Evolutionary conservation across 768 basidiomycete genomes (phyloP), one percentile per base, ranked within the genome.

Genomic region (Leucocoprinus birnbaumii): DNA sequence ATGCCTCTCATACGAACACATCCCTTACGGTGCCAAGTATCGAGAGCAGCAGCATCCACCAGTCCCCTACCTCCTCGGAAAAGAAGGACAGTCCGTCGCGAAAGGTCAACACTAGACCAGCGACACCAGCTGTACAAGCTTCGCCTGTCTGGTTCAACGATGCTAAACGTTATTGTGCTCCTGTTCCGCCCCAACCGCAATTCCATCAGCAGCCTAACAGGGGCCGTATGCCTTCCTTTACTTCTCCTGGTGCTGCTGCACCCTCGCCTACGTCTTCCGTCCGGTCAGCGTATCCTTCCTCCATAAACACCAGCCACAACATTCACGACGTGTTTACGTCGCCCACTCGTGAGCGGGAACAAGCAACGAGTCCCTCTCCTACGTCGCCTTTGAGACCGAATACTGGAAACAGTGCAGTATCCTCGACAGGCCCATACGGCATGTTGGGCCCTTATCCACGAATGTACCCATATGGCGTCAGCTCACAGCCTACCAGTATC

Each of bases 1-100:
- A 78, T 38, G 85, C 84, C 24, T 78, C 56, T 57, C 80, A 14
- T 75, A 77, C 34, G 75, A 74, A 48, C 47, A 75, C 80, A n/a
- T 77, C 80, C 18, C 76, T 73, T 43, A 71, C 79, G 35, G 75
- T 78, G 2, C 76, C 80, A 24, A 77, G 76, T 25, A 58, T 75
- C 19, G 77, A 80, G 40, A 27, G 47, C 35, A 48, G 35, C 19
- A 18, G 35, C 44, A 73, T 72, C 49, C 72, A 74, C 40, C 40
- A 41, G 40, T 43, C 41, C 24, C 37, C 41, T 31, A 21, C 27
- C 13, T 43, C 41, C 31, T 44, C 51, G 27, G 51, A 44, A 22
- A 18, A 19, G 11, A 52, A 34, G 22, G 41, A 34, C n/a, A 31
- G 26, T 9, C 35, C 48, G n/a, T 16, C 31, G 31, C 31, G 18